Percentiles rank a stretch among this genome's conserved stretches.
phyloP scores from a whole-genome alignment of 2,329 filamentous ascomycete species.

The Acephala macrosclerotiorum region DNA sequence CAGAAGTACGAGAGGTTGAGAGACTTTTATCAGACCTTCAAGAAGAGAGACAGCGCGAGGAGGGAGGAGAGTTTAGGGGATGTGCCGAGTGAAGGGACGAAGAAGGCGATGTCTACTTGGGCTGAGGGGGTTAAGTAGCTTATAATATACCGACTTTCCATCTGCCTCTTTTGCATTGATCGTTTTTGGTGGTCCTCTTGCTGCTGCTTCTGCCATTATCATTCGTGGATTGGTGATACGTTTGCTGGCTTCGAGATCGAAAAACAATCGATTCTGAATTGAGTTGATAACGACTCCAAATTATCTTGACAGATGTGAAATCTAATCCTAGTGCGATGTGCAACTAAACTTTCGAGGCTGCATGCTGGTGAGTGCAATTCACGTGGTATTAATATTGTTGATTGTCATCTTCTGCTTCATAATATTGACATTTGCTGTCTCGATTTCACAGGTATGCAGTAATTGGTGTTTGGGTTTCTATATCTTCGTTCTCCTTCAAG shows the following conservation, averaged over 20 bases:
- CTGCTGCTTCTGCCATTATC: not conserved
- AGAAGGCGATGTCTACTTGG: not conserved
- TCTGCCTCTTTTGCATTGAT: not conserved
- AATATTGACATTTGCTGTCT: too few relatives aligned
- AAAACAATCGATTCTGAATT: not conserved
- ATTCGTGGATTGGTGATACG: not conserved
- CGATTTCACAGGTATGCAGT: too few relatives aligned
- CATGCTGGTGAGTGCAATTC: not conserved
- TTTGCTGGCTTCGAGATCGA: not conserved
- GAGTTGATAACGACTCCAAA: not conserved
- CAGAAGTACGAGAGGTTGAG: not conserved
- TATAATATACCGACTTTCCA: not conserved
- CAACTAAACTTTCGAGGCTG: conserved; percentile 1
- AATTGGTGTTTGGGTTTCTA: too few relatives aligned
- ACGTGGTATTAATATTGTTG: too few relatives aligned
- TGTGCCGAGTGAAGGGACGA: not conserved
- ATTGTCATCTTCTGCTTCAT: too few relatives aligned
- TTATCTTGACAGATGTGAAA: not conserved
- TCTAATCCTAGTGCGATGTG: not conserved
- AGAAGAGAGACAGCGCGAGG: not conserved
- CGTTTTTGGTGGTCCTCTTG: not conserved
- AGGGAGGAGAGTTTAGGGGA: not conserved
- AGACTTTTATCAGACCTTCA: not conserved
- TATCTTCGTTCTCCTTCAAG: too few relatives aligned
- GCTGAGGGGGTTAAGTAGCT: not conserved